Conservation (phyloP, 441 rosid species). For the Aquilaria agallochum region DNA sequence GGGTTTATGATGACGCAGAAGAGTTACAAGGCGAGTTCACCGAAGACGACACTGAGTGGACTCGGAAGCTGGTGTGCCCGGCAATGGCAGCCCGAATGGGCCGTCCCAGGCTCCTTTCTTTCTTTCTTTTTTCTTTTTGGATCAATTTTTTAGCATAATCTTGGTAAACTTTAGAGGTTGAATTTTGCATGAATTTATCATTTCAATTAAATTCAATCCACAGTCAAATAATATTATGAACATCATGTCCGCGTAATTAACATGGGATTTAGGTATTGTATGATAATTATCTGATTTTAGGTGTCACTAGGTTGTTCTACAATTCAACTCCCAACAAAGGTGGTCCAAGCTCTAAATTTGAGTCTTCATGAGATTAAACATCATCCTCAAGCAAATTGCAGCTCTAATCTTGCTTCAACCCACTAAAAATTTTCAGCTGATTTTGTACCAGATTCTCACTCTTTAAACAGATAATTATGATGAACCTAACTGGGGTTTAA, state of each 20-base stretch:
- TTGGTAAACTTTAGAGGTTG: too few relatives aligned
- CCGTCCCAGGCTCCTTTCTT: conserved; percentile 53
- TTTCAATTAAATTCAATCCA: too few relatives aligned
- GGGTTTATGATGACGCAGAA: conserved; percentile 16
- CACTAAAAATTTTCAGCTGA: background rate
- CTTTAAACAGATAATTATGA: background rate
- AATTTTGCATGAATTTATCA: too few relatives aligned
- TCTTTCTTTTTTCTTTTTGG: background rate
- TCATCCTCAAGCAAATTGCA: conserved; percentile 25
- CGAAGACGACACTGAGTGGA: conserved; percentile 66
- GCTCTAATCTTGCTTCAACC: conserved; percentile 24
- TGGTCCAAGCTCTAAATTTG: conserved; percentile 46
- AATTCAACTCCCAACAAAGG: conserved; percentile 37
- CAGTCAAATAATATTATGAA: too few relatives aligned
- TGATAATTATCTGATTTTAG: too few relatives aligned
- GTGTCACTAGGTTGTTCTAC: conserved; percentile 33
- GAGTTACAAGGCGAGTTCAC: conserved; percentile 46
- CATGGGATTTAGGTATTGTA: too few relatives aligned
- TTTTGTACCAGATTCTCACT: background rate
- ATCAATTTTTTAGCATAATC: too few relatives aligned
- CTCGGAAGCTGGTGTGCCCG: conserved; percentile 50
- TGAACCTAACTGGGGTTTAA: too few relatives aligned
- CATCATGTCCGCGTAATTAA: too few relatives aligned
- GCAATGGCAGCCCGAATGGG: conserved; percentile 43
- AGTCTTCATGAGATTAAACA: conserved; percentile 25